Percentiles rank a stretch among this genome's conserved stretches.
phyloP scores from a whole-genome alignment of 768 basidiomycete genomes.

The Trametes cinnabarina region DNA sequence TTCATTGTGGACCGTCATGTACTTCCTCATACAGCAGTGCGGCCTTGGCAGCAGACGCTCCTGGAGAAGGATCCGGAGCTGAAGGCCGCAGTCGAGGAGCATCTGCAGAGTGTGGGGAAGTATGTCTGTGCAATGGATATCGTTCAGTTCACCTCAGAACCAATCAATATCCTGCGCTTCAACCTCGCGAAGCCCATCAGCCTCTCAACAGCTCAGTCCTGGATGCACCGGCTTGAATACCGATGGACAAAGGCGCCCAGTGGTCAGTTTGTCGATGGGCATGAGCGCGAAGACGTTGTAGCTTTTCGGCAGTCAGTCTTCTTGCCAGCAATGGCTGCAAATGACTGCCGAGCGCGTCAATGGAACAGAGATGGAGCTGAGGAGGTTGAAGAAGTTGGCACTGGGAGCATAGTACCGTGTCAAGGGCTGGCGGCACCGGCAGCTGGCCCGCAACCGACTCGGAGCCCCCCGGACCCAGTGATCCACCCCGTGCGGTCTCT shows the following conservation, averaged over 20 bases:
- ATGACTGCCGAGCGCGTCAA: neutral
- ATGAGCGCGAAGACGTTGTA: conserved; percentile 38
- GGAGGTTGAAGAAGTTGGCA: too few species aligned
- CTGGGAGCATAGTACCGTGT: too few species aligned
- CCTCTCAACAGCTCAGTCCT: conserved; percentile 35
- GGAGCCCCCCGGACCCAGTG: too few species aligned
- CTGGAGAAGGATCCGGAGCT: too few species aligned
- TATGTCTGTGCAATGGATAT: conserved; percentile 19
- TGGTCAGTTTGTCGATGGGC: conserved; percentile 39
- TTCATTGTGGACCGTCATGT: too few species aligned
- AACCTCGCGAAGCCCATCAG: conserved; percentile 22
- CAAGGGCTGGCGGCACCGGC: too few species aligned
- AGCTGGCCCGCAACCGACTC: neutral
- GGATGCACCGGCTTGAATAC: conserved; percentile 39
- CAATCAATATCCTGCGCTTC: conserved; percentile 2
- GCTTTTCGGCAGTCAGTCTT: conserved; percentile 31
- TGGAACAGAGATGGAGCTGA: conserved; percentile 3
- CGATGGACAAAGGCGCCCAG: conserved; percentile 28
- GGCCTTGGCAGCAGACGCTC: too few species aligned
- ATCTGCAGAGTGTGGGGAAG: conserved; percentile 20
- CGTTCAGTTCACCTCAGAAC: conserved; percentile 7
- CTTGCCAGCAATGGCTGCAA: conserved; percentile 17
- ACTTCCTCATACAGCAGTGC: too few species aligned
- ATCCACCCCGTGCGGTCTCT: too few species aligned
- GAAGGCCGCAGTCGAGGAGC: neutral